Base-by-base conservation (phyloP, 306 rosid species). In the Calophaca sinica region DNA sequence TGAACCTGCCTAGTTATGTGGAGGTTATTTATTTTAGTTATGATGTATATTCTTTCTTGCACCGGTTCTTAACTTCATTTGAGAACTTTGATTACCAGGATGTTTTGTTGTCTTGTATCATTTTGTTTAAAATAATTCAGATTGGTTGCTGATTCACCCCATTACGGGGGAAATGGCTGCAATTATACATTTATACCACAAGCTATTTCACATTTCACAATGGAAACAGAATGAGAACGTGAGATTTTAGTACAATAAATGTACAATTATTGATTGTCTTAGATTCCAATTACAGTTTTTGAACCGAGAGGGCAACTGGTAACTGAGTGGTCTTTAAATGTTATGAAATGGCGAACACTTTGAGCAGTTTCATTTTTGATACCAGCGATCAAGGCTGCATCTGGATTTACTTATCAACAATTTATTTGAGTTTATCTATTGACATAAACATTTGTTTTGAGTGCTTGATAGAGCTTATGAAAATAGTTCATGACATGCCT, bases 21-120 rank as follows among this genome's bases (percentile, higher is more conserved):
- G 52, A 58, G 60, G 52, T 69, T 32, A 57, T 75, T 71, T 66
- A 7, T 63, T 62, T 74, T 44, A 15, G 20, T 8, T 57, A 14
- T 75, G 59, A 3, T 75, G 83, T 67, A 42, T 35, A 81, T 70
- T 68, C 72, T 81, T 55, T 63, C 66, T 32, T 31, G 66, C 15
- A 20, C 45, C 41, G 41, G 61, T 73, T 52, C 71, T 59, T n/a
- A n/a, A 48, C 63, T 70, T 64, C 62, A 70, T 48, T 32, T 46
- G 36, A 36, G 32, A 70, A 70, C 57, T 64, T 62, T 46, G 62
- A 46, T 39, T 45, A 53, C 31, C 12, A 9, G 64, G 26, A 70
- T 83, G 61, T 26, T 55, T 29, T 59, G 62, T 72, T 54, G 26
- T 75, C 29, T 8, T 10, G 35, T 49, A 3, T 52, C 36, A 36